Base-by-base conservation (phyloP, 2,329 filamentous ascomycete genomes). In the Stagonosporopsis vannaccii region DNA sequence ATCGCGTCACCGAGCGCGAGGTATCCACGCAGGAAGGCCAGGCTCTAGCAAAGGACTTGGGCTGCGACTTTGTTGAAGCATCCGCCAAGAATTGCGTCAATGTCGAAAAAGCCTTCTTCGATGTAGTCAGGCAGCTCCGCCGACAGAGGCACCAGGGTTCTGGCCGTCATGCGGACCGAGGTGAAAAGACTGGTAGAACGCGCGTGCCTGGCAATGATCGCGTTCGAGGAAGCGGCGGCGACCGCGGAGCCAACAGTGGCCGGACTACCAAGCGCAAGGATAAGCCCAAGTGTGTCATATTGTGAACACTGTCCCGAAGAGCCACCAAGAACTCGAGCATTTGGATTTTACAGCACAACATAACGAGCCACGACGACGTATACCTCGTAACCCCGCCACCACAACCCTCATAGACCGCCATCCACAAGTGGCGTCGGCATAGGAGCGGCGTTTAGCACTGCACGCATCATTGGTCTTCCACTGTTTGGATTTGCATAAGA, bases 31-130 rank as follows among this genome's bases (percentile, higher is more conserved):
- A 98, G 77, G 95, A 99, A 79, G 95, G 95, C 15, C 90, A 92
- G 65, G 92, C 93, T 48, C 81, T 98, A 35, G 94, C 95, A 51
- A 90, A 93, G 70, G 92, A 97, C 71, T 82, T 99, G 35, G 92
- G 92, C 61, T 98, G 95, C 79, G 93, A 97, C 68, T 98, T 98
- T 69, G 92, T 97, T 67, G 94, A 98, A 78, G 93, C 94, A 2
- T 97, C 93, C 6, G 94, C 94, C 32, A 97, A 97, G 81, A 97
- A 97, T 76, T 97, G 93, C 80, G 92, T 97, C 82, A 97, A 98
- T 71, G 94, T 97, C 50, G 95, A 97, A 78, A 98, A 96, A 82
- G 94, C 92, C 28, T 98, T 99, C 74, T 98, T 97, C 78, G 95
- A 99, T 73, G 95, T 99, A 7, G 95, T 98, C 51, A 84, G 95